Evolutionary conservation across 148 eudicot species (phyloP).

Genomic region (Suaeda aralocaspica): DNA sequence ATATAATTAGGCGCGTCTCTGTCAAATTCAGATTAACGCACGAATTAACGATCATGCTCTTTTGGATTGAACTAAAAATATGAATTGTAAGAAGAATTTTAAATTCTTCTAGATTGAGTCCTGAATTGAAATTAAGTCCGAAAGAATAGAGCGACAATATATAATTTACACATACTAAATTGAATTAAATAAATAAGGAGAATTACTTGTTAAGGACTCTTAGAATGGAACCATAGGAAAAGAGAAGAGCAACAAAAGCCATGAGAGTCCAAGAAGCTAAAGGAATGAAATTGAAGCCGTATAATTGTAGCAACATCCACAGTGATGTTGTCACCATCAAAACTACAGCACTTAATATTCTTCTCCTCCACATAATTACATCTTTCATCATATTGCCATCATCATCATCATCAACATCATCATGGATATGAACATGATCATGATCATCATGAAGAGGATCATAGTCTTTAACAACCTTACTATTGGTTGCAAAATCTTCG

Average conservation of each 20-base stretch:
- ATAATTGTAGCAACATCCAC: slow-evolving; percentile 11
- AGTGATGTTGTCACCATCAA: slow-evolving; percentile 6
- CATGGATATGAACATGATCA: background rate
- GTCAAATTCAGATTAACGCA: too few species aligned
- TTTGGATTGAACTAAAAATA: too few species aligned
- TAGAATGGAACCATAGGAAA: slow-evolving; percentile 10
- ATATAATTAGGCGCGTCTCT: slow-evolving; percentile 5
- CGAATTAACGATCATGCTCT: too few species aligned
- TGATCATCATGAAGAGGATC: too few species aligned
- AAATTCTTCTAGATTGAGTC: too few species aligned
- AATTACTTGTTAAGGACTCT: slow-evolving; percentile 14
- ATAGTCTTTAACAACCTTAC: background rate
- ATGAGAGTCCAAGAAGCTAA: slow-evolving; percentile 14
- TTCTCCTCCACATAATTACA: slow-evolving; percentile 18
- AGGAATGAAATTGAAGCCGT: slow-evolving; percentile 11
- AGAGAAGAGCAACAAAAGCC: slow-evolving; percentile 13
- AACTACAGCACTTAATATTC: background rate
- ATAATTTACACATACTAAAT: too few species aligned
- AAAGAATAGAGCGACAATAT: too few species aligned
- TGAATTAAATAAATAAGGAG: background rate
- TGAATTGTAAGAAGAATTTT: too few species aligned
- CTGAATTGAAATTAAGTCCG: too few species aligned
- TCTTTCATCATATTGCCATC: slow-evolving; percentile 10
- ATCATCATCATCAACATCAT: background rate
- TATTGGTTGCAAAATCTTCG: background rate